A percentile compares a stretch with the other conserved stretches of the same genome.
Conservation (phyloP, 176 grass and related monocot genomes). For the Oryza punctata region DNA sequence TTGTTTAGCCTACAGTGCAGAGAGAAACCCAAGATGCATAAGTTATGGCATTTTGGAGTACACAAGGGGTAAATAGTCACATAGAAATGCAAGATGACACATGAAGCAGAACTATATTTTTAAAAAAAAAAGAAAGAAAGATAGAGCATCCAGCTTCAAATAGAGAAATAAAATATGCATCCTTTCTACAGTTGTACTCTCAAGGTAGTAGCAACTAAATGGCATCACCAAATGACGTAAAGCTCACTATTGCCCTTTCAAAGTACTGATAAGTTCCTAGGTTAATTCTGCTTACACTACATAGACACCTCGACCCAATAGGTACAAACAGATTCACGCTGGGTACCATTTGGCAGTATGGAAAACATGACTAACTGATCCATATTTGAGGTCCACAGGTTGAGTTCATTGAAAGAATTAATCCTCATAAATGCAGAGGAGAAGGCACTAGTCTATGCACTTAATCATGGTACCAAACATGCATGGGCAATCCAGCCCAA, state of each 20-base stretch:
- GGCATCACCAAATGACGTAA: not conserved
- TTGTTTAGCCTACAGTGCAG: constrained; percentile 2
- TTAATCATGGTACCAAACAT: not conserved
- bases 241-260: not conserved
- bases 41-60: not conserved
- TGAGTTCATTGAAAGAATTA: not conserved
- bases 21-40: not conserved
- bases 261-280: not conserved
- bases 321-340: not conserved
- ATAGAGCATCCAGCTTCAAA: not conserved
- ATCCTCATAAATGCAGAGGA: not conserved
- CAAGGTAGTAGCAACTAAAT: not conserved
- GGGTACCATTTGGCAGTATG: not conserved
- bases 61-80: not conserved
- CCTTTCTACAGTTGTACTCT: not conserved
- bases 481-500: not conserved
- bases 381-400: not conserved
- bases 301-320: not conserved
- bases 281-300: not conserved
- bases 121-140: not conserved
- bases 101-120: not conserved
- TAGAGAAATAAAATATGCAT: not conserved
- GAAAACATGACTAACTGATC: not conserved
- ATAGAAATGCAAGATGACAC: not conserved
- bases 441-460: not conserved